Evolutionary conservation across 495 filamentous ascomycete species (phyloP).

Genomic region (Tirmania nivea): DNA sequence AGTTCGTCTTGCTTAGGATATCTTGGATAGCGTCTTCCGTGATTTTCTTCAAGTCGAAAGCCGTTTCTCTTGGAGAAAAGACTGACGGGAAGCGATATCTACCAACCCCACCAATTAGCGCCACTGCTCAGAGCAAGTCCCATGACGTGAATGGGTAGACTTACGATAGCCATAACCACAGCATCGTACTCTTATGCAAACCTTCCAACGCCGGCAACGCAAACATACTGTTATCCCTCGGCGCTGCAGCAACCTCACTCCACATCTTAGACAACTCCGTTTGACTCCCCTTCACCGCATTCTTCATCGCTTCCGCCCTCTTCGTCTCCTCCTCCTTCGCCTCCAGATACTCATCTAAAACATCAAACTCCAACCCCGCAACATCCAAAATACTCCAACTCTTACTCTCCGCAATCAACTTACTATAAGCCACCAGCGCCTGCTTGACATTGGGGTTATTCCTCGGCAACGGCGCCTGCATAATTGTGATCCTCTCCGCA

Average conservation of each 20-base stretch:
- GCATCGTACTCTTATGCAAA: slow-evolving; percentile 58
- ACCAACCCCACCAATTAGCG: neutral
- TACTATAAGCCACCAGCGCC: slow-evolving; percentile 37
- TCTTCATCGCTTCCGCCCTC: neutral
- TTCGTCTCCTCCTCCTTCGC: slow-evolving; percentile 25
- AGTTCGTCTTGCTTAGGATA: slow-evolving; percentile 23
- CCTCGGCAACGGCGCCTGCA: slow-evolving; percentile 37
- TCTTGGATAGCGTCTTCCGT: slow-evolving; percentile 59
- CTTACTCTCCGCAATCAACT: slow-evolving; percentile 40
- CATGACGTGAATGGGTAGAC: neutral
- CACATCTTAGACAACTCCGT: neutral
- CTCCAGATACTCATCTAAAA: slow-evolving; percentile 35
- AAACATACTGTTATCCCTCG: neutral
- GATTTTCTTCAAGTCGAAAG: slow-evolving; percentile 55
- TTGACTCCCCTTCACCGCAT: neutral
- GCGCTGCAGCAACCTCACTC: neutral
- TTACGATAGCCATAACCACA: slow-evolving; percentile 62
- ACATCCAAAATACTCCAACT: slow-evolving; percentile 47
- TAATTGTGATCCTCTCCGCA: slow-evolving; percentile 51
- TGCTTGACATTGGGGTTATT: slow-evolving; percentile 20
- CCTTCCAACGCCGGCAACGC: slow-evolving; percentile 39
- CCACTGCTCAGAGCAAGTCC: neutral
- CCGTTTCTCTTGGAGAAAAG: slow-evolving; percentile 55
- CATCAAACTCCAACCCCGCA: slow-evolving; percentile 36
- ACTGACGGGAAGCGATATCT: slow-evolving; percentile 50